These are phyloP conservation scores for Amanita rubescens DNA, from an alignment of 768 basidiomycete genomes.

Conservation along the genomic window DNA sequence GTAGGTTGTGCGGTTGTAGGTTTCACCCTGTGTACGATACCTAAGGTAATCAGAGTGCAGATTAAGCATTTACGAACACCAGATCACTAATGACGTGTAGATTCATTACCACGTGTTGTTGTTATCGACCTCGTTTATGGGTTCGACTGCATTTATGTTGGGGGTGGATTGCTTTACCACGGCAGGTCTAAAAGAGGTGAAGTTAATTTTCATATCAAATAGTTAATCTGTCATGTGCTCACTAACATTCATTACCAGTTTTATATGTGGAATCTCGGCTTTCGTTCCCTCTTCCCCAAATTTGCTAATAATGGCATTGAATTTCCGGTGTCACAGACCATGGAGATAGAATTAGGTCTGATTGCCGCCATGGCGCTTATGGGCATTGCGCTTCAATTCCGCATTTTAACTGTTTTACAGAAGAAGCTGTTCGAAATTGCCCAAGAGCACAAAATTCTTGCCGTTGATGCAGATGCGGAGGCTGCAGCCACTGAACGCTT, in stretches of 20 bases:
- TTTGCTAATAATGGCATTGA: slow-evolving; percentile 57
- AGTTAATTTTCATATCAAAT: slow-evolving; percentile 13
- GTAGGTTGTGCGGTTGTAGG: slow-evolving; percentile 67
- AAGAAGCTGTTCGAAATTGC: slow-evolving; percentile 74
- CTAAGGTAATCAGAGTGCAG: slow-evolving; percentile 36
- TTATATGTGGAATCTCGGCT: slow-evolving; percentile 94
- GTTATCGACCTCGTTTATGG: slow-evolving; percentile 82
- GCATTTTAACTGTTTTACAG: slow-evolving; percentile 74
- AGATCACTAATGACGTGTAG: slow-evolving; percentile 21
- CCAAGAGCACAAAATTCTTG: slow-evolving; percentile 58
- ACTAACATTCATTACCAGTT: slow-evolving; percentile 44
- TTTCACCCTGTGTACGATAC: slow-evolving; percentile 79
- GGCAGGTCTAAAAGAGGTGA: slow-evolving; percentile 87
- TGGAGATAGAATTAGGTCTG: slow-evolving; percentile 91
- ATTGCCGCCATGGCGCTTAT: slow-evolving; percentile 77
- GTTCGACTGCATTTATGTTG: slow-evolving; percentile 83
- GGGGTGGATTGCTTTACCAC: slow-evolving; percentile 93
- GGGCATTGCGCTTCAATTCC: slow-evolving; percentile 86
- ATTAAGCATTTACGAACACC: slow-evolving; percentile 1
- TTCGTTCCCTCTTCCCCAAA: slow-evolving; percentile 70
- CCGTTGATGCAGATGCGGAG: slow-evolving; percentile 65
- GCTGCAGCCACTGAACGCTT: slow-evolving; percentile 65
- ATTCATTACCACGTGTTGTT: slow-evolving; percentile 85
- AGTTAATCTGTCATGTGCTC: slow-evolving; percentile 6
- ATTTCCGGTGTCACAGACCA: slow-evolving; percentile 82